A percentile compares a stretch with the other conserved stretches of the same genome.
Conservation (phyloP, 495 filamentous ascomycete species). For the Lasiosphaeriaceae sp. region DNA sequence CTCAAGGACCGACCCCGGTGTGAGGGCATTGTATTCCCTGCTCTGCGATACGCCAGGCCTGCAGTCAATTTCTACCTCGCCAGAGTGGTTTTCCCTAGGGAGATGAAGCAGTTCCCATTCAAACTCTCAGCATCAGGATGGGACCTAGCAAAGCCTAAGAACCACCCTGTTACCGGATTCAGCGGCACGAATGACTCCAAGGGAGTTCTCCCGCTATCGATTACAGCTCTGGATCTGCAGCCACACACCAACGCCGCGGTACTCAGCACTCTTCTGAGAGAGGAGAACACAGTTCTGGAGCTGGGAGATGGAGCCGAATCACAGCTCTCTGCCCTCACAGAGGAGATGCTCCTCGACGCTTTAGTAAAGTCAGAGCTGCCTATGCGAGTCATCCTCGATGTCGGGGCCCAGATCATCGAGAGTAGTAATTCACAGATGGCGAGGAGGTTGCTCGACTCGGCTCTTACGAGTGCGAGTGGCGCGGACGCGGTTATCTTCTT, state of each 20-base stretch:
- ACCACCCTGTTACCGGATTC: conserved; percentile 58
- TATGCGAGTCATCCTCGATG: conserved; percentile 63
- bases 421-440: conserved; percentile 55
- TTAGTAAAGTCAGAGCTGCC: conserved; percentile 37
- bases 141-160: conserved; percentile 54
- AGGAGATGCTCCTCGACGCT: conserved; percentile 44
- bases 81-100: conserved; percentile 59
- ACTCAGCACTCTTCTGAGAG: conserved; percentile 50
- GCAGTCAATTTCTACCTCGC: conserved; percentile 62
- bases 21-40: conserved; percentile 45
- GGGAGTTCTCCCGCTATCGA: conserved; percentile 50
- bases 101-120: conserved; percentile 58
- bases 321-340: conserved; percentile 22
- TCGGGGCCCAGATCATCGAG: conserved; percentile 70
- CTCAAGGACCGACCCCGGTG: conserved; percentile 48
- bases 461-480: conserved; percentile 8
- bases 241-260: conserved; percentile 63
- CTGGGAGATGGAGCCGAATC: conserved; percentile 20
- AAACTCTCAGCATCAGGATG: conserved; percentile 69
- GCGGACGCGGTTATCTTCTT: conserved; percentile 53
- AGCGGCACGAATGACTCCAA: conserved; percentile 70
- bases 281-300: conserved; percentile 48
- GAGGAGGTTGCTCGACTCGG: conserved; percentile 38
- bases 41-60: conserved; percentile 47
- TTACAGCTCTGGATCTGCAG: conserved; percentile 57